Evolutionary conservation across 2,329 filamentous ascomycete species (phyloP), one percentile per base, ranked within the genome.

Genomic region (Fusarium cicatricum): DNA sequence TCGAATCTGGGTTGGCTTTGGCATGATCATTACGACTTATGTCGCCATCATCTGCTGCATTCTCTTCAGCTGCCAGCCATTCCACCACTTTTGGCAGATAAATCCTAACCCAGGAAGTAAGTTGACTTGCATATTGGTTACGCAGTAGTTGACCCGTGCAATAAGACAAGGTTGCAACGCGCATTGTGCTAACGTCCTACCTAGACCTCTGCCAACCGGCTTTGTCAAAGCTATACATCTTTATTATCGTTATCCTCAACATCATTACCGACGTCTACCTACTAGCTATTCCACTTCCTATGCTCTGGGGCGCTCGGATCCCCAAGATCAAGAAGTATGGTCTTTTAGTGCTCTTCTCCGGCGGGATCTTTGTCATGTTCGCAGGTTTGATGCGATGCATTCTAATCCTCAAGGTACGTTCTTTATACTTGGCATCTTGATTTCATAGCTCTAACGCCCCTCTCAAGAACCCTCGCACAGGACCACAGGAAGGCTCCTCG

Each of bases 251-350:
- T 2, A 49, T 45, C 5, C 60, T 78, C 46, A 78, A 79, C 60
- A 72, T 77, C 2, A 5, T 71, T 1, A 78, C 77, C 2, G 77
- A 79, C 23, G 11, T 76, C 2, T 78, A 78, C 33, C 68, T 79
- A 3, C 54, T 79, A 28, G 68, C 71, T 55, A 75, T 80, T 28
- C 74, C 76, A 0, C 67, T 77, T 14, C 72, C 83, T 55, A 80
- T 87, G 75, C 72, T 87, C 2, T 84, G 80, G 77, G 75, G 74
- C 52, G 79, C 83, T 0, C 77, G 76, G 5, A 73, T 87, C 6
- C 74, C 71, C 9, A 74, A 76, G 16, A 69, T 73, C 5, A 82
- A 81, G 62, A 87, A 87, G 64, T 60, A 80, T 2, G 78, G 80
- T 3, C 73, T 86, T 0, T 73, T 83, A 2, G 55, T 84, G 5